phyloP scores from a whole-genome alignment of 1,284 basidiomycete species.

The Termitomyces sp. region DNA sequence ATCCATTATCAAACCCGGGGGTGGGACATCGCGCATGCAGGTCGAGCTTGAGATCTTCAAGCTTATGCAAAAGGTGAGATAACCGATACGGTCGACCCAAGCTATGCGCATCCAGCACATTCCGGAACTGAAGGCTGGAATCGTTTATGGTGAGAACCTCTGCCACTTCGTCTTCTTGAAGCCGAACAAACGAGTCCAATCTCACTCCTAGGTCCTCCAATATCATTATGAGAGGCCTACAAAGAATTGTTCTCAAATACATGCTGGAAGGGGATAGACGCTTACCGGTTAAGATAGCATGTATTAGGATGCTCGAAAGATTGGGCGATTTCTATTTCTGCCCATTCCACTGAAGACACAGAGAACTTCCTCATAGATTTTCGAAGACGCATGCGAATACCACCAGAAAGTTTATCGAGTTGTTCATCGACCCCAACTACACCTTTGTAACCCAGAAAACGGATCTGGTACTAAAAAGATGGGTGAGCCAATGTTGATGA shows the following conservation, averaged over 20 bases:
- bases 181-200: constrained; percentile 44
- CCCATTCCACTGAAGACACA: constrained; percentile 40
- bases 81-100: constrained; percentile 52
- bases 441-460: constrained; percentile 75
- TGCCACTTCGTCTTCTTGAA: constrained; percentile 52
- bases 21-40: constrained; percentile 33
- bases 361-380: constrained; percentile 75
- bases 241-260: not conserved
- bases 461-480: constrained; percentile 58
- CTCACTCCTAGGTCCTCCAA: constrained; percentile 62
- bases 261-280: not conserved
- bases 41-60: constrained; percentile 45
- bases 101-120: constrained; percentile 41
- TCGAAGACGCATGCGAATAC: constrained; percentile 56
- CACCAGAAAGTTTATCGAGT: constrained; percentile 33
- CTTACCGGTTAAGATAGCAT: constrained; percentile 61
- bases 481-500: not conserved
- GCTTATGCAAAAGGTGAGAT: constrained; percentile 40
- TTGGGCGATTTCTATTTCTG: constrained; percentile 66
- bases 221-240: constrained; percentile 63
- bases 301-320: constrained; percentile 51
- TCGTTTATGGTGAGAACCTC: constrained; percentile 52
- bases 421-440: constrained; percentile 61
- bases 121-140: constrained; percentile 40
- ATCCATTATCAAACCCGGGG: constrained; percentile 45